Conservation (phyloP, 768 basidiomycete genomes). For the Amylocystis lapponica region DNA sequence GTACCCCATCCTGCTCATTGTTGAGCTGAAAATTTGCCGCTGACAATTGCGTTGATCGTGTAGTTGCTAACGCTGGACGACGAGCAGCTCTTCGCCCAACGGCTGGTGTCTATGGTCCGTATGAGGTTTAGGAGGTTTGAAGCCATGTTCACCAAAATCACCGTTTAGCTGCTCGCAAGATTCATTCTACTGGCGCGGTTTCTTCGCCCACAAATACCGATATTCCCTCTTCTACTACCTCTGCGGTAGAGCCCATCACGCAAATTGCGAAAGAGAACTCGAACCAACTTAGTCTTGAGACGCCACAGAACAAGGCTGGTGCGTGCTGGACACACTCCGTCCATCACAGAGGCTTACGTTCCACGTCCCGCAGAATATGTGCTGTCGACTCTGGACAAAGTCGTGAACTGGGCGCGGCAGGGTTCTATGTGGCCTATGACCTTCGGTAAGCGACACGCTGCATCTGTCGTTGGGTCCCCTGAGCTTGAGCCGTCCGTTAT, state of each 20-base stretch:
- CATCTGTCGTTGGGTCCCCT: slow-evolving; percentile 11
- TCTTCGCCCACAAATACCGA: slow-evolving; percentile 34
- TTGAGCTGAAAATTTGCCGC: not conserved
- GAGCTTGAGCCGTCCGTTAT: not conserved
- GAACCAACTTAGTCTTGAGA: slow-evolving; percentile 81
- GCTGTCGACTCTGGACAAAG: slow-evolving; percentile 90
- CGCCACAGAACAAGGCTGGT: slow-evolving; percentile 89
- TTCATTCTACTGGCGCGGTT: slow-evolving; percentile 43
- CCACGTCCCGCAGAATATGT: slow-evolving; percentile 74
- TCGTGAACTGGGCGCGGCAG: slow-evolving; percentile 96
- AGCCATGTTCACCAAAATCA: not conserved
- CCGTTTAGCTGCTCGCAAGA: not conserved
- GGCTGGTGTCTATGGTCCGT: slow-evolving; percentile 38
- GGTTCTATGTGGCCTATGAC: slow-evolving; percentile 99
- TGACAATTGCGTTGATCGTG: slow-evolving; percentile 5
- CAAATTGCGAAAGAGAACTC: slow-evolving; percentile 70
- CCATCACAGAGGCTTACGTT: not conserved
- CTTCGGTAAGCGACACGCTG: too few relatives aligned
- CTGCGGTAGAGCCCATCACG: slow-evolving; percentile 53
- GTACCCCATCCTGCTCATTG: slow-evolving; percentile 14
- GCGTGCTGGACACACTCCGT: slow-evolving; percentile 17
- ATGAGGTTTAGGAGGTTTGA: not conserved
- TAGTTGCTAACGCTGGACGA: slow-evolving; percentile 36
- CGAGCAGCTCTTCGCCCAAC: slow-evolving; percentile 41
- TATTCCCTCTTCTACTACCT: slow-evolving; percentile 38